Base-by-base conservation (phyloP, 1,284 basidiomycete genomes). In the Hortiboletus rubellus region DNA sequence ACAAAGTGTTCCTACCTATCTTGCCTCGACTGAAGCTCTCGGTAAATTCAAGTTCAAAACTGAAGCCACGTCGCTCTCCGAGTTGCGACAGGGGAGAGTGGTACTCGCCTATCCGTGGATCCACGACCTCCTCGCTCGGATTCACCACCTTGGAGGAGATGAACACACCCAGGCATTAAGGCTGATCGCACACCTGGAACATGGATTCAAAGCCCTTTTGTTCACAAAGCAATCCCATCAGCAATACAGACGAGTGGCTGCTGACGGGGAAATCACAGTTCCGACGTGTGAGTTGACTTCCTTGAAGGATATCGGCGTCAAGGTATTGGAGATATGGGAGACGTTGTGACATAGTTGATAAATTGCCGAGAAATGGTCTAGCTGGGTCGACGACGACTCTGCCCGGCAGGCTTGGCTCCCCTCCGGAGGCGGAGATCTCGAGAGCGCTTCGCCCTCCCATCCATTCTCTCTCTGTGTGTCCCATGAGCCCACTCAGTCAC, bases 41-140 rank as follows among this genome's bases (percentile, higher is more conserved):
- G 60, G 61, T 2, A 14, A 50, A 31, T 18, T 61, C 7, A 3
- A 14, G 15, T 50, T 61, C 47, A 17, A 31, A 24, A 48, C 50
- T 4, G 5, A 30, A 37, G 38, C 55, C 1, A 5, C 24, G 4
- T 1, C 34, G 14, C 49, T 34, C 41, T 27, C n/a, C 11, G 9
- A 3, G 17, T 46, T 40, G n/a, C 15, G 3, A 3, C 10, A 50
- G 1, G 42, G 24, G 42, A 42, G 47, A 1, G 5, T 54, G 0
- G 27, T 62, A 7, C 45, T 62, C 18, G 54, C 53, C 8, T 60
- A 60, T 17, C 61, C 58, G 4, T 63, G 61, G 58, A 57, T 54
- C 22, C 40, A 24, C 27, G 58, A 63, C 44, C 53, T 62, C 30
- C 40, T 60, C 2, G 14, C 40, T 12, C 22, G 33, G 24, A 30